Conservation (phyloP, 139 green algal species). For the Coccomyxa sp. region DNA sequence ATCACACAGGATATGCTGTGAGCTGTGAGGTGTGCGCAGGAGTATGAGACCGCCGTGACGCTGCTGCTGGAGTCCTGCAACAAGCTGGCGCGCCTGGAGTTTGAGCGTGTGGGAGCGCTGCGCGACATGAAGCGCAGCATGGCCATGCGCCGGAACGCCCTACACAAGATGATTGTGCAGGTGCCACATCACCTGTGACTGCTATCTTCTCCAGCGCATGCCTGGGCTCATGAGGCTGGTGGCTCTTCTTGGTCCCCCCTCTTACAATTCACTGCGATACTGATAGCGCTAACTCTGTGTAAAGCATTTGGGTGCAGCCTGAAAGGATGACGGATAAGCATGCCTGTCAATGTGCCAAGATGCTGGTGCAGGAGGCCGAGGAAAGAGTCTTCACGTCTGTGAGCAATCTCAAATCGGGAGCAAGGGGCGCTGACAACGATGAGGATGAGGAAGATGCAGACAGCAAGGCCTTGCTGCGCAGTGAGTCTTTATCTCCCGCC, state of each 20-base stretch:
- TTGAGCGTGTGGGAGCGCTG: slow-evolving; percentile 48
- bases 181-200: too few relatives aligned
- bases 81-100: slow-evolving; percentile 48
- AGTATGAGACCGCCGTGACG: slow-evolving; percentile 53
- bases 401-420: neutral
- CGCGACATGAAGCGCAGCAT: slow-evolving; percentile 50
- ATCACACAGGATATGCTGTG: too few relatives aligned
- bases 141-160: slow-evolving; percentile 14
- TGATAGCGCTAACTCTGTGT: too few relatives aligned
- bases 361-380: slow-evolving; percentile 44
- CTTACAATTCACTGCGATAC: too few relatives aligned
- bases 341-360: too few relatives aligned
- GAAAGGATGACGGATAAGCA: too few relatives aligned
- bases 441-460: neutral
- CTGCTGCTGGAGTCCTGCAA: slow-evolving; percentile 59
- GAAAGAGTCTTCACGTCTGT: slow-evolving; percentile 25
- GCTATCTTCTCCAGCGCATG: too few relatives aligned
- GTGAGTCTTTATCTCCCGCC: too few relatives aligned
- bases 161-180: slow-evolving; percentile 46
- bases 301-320: too few relatives aligned
- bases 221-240: too few relatives aligned
- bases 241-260: too few relatives aligned
- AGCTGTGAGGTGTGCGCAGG: slow-evolving; percentile 33
- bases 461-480: too few relatives aligned
- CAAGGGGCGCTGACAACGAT: neutral